Evolutionary conservation across 2,329 filamentous ascomycete species (phyloP).

Genomic region (Alternaria hordeiaustralica): DNA sequence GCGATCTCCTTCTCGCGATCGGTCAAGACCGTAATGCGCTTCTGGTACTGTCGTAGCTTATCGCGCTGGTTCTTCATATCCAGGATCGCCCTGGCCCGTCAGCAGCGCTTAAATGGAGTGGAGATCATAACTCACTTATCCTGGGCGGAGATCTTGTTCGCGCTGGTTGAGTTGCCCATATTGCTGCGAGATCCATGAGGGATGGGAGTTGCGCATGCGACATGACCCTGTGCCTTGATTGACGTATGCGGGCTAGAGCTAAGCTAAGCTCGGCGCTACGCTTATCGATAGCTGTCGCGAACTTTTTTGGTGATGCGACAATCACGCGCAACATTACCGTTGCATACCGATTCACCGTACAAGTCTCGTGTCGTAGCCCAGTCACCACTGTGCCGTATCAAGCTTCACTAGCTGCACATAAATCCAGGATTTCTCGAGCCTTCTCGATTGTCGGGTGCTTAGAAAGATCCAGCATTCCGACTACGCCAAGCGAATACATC

Average conservation of each 20-base stretch:
- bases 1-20: slow-evolving; percentile 87
- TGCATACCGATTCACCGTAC: background rate
- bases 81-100: slow-evolving; percentile 78
- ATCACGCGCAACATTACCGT: background rate
- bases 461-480: background rate
- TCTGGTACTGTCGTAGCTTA: slow-evolving; percentile 95
- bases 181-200: slow-evolving; percentile 37
- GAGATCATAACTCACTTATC: slow-evolving; percentile 71
- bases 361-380: background rate
- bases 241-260: slow-evolving; percentile 23
- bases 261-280: slow-evolving; percentile 19
- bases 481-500: background rate
- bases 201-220: slow-evolving; percentile 20
- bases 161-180: slow-evolving; percentile 71
- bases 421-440: background rate
- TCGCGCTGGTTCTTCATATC: slow-evolving; percentile 98
- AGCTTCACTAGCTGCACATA: background rate
- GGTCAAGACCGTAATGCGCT: slow-evolving; percentile 84
- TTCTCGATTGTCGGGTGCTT: background rate
- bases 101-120: slow-evolving; percentile 3
- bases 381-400: background rate
- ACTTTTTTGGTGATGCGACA: slow-evolving; percentile 31
- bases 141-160: slow-evolving; percentile 74
- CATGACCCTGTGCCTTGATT: slow-evolving; percentile 31
- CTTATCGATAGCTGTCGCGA: slow-evolving; percentile 42